These are phyloP conservation scores for Pichia manshurica DNA, from an alignment of 805 yeast species.

Conservation along the genomic window DNA sequence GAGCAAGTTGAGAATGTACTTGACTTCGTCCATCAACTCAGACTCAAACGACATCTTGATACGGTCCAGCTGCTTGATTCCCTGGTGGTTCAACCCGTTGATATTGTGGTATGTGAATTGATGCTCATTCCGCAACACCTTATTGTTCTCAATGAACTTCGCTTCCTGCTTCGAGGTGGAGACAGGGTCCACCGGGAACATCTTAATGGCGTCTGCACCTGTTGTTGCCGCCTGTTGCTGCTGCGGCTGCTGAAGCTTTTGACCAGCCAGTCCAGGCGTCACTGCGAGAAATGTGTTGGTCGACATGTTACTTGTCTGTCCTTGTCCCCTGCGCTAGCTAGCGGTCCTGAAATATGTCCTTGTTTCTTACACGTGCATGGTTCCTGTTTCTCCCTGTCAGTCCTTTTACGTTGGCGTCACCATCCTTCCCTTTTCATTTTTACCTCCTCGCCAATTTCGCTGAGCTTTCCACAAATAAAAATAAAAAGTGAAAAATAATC, in stretches of 20 bases:
- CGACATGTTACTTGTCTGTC: not conserved
- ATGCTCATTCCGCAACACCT: constrained; percentile 28
- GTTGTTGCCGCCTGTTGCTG: not conserved
- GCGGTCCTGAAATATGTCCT: not conserved
- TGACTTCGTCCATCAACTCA: constrained; percentile 59
- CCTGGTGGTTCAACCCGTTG: constrained; percentile 38
- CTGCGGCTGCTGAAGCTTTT: no score
- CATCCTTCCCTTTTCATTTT: no score
- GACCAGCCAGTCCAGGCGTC: not conserved
- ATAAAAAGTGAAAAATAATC: not conserved
- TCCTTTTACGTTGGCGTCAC: no score
- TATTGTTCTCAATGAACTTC: constrained; percentile 27
- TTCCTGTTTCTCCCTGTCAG: no score
- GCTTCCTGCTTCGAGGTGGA: constrained; percentile 32
- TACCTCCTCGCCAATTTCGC: not conserved
- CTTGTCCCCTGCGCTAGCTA: not conserved
- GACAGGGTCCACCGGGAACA: constrained; percentile 30
- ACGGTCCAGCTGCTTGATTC: constrained; percentile 59
- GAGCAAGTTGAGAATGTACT: constrained; percentile 62
- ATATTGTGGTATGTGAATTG: constrained; percentile 27
- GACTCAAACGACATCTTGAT: constrained; percentile 65
- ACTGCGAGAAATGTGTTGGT: not conserved
- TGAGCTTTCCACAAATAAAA: not conserved
- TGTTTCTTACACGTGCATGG: not conserved
- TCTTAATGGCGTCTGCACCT: constrained; percentile 10